Evolutionary conservation across 768 basidiomycete species (phyloP), one percentile per base, ranked within the genome.

Genomic region (Termitomyces sp.): DNA sequence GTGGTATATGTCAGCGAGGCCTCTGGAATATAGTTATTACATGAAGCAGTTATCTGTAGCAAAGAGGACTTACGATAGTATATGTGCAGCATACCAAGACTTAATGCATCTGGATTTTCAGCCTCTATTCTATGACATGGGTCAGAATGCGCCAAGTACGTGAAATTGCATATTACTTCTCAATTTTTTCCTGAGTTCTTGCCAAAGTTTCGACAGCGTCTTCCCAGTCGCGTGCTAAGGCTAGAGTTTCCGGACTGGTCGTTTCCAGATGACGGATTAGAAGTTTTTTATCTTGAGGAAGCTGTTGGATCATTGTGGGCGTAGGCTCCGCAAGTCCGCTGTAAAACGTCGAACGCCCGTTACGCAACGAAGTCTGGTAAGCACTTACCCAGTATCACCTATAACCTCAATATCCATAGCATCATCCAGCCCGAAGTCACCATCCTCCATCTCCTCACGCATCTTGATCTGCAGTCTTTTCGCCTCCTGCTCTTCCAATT

Each of bases 1-100:
- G 94, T 92, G 20, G 92, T 82, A 70, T 98, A 98, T 9, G 95
- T 93, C 40, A 97, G 77, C 2, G 96, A 79, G 1, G 94, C 84
- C 80, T 98, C 96, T 98, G 54, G 44, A 53, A 60, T 45, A 20
- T 16, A 22, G 38, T 48, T 13, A 45, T 60, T 6, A 49, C 18
- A 38, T 59, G 11, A 58, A 38, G 16, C 33, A 18, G 20, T 49
- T 12, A 35, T 38, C 2, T 46, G 46, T 6, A 35, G 42, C 57
- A 20, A 12, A 55, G 16, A 35, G 5, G 6, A 81, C 93, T 74
- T 70, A 94, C 96, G 96, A 70, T 96, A 92, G 75, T 96, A 89
- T 48, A 96, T 76, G 70, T 95, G 90, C 55, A 88, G 74, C 79
- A 96, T 84, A 54, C 91, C 90, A 28, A 86, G 76, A 59, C 78